phyloP scores from a whole-genome alignment of 2,329 filamentous ascomycete species.

The Colletotrichum phormii region DNA sequence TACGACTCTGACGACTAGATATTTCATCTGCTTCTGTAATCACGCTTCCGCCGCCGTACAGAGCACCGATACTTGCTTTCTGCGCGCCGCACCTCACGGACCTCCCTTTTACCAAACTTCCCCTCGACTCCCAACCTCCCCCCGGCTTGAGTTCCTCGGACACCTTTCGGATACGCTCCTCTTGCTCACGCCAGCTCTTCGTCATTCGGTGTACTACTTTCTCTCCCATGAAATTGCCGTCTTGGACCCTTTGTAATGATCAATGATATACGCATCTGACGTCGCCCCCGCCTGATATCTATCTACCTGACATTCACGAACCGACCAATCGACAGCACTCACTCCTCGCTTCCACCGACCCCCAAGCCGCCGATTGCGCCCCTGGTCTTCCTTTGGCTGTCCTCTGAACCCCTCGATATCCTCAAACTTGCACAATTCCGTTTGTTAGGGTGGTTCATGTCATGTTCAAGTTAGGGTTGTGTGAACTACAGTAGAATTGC shows the following conservation, averaged over 20 bases:
- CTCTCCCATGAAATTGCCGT: constrained; percentile 15
- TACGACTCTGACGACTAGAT: constrained; percentile 17
- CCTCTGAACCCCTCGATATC: not conserved
- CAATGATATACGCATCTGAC: constrained; percentile 38
- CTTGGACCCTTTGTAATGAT: constrained; percentile 37
- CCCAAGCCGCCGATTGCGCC: constrained; percentile 4
- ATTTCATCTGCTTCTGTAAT: constrained; percentile 12
- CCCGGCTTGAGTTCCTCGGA: not conserved
- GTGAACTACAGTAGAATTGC: constrained; percentile 52
- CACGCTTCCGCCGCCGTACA: constrained; percentile 11
- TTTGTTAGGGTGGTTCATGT: constrained; percentile 32
- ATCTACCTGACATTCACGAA: constrained; percentile 21
- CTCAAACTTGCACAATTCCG: constrained; percentile 1
- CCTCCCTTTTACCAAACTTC: constrained; percentile 21
- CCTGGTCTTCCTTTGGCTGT: not conserved
- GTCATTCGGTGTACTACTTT: constrained; percentile 21
- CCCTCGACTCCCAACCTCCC: constrained; percentile 28
- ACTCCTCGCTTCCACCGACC: not conserved
- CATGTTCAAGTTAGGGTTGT: constrained; percentile 38
- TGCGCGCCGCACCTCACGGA: constrained; percentile 15
- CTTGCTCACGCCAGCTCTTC: constrained; percentile 18
- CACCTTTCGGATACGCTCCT: not conserved
- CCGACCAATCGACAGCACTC: constrained; percentile 18
- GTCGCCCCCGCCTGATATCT: constrained; percentile 18
- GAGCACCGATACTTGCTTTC: not conserved